Conservation (phyloP, 345 rosid genomes). For the Adansonia digitata region DNA sequence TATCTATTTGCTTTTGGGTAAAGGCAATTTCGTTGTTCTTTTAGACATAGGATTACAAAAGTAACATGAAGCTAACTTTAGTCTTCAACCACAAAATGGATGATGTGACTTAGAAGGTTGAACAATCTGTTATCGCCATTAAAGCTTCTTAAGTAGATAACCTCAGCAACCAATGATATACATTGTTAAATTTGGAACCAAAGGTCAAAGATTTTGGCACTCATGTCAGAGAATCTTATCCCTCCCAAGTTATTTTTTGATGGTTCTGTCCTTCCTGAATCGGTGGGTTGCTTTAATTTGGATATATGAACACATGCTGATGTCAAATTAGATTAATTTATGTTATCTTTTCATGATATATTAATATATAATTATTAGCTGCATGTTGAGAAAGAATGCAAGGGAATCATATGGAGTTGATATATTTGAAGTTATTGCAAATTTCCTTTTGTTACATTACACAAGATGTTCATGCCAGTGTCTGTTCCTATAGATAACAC, state of each 20-base stretch:
- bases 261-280: neutral
- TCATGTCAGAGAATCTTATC: constrained; percentile 29
- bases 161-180: neutral
- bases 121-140: neutral
- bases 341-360: too few relatives aligned
- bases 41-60: neutral
- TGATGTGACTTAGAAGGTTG: neutral
- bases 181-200: constrained; percentile 6
- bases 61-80: neutral
- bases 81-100: neutral
- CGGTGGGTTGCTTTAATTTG: neutral
- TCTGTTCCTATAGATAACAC: too few relatives aligned
- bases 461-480: too few relatives aligned
- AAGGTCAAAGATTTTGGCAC: constrained; percentile 18
- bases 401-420: neutral
- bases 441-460: too few relatives aligned
- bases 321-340: neutral
- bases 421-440: too few relatives aligned
- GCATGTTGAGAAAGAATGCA: neutral
- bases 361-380: neutral
- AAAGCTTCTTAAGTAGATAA: neutral
- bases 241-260: constrained; percentile 2
- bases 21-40: constrained; percentile 2
- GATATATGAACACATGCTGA: neutral
- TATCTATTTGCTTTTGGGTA: neutral